Conservation (phyloP, 1,139 yeast species). For the Lodderomyces orthopsilosis region DNA sequence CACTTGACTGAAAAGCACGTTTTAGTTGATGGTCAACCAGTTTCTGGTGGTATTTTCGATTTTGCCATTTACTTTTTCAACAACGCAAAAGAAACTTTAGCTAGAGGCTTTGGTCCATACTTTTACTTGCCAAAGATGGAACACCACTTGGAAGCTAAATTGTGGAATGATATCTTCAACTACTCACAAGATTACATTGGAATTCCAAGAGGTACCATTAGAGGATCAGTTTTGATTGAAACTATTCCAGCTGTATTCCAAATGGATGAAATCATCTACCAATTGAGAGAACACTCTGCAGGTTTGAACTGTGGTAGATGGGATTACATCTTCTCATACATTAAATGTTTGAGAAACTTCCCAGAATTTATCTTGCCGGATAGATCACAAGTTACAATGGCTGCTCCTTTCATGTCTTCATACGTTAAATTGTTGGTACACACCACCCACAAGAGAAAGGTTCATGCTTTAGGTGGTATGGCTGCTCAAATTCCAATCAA, state of each 20-base stretch:
- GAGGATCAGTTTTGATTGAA: constrained; percentile 77
- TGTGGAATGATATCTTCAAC: constrained; percentile 77
- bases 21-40: constrained; percentile 70
- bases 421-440: constrained; percentile 66
- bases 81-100: constrained; percentile 60
- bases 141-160: constrained; percentile 73
- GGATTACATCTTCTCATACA: constrained; percentile 76
- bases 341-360: constrained; percentile 55
- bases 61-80: constrained; percentile 76
- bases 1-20: constrained; percentile 75
- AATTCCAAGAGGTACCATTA: constrained; percentile 66
- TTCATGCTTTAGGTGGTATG: constrained; percentile 84
- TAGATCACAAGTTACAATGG: constrained; percentile 72
- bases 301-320: constrained; percentile 83
- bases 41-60: constrained; percentile 72
- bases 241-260: constrained; percentile 76
- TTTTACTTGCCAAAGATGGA: constrained; percentile 81
- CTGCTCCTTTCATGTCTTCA: constrained; percentile 70
- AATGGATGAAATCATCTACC: constrained; percentile 79
- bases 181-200: constrained; percentile 66
- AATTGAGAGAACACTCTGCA: constrained; percentile 69
- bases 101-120: constrained; percentile 71
- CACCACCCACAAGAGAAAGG: constrained; percentile 73
- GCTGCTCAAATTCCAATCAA: constrained; percentile 82
- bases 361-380: constrained; percentile 67